Conservation (phyloP, 345 rosid species). For the Anacardium occidentale region DNA sequence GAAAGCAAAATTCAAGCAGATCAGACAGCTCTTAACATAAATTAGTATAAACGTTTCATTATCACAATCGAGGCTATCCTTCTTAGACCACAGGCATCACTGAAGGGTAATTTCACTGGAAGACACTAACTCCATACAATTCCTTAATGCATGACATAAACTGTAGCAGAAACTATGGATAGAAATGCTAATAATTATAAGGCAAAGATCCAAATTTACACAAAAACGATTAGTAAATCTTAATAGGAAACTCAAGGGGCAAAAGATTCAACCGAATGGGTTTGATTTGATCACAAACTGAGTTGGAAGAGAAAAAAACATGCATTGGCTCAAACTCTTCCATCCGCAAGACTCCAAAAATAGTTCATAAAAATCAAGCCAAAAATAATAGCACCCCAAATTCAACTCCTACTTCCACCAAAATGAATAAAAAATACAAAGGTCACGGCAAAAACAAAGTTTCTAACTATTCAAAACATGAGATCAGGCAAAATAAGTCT, state of each 20-base stretch:
- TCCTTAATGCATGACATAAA: not conserved
- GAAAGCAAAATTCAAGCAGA: not conserved
- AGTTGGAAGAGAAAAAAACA: not conserved
- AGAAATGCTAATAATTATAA: not conserved
- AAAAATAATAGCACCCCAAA: not conserved
- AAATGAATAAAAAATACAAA: not conserved
- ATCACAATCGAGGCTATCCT: constrained; percentile 5
- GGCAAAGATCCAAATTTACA: not conserved
- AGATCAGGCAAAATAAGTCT: constrained; percentile 20
- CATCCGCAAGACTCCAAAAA: not conserved
- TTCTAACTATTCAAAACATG: constrained; percentile 2
- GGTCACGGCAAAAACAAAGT: not conserved
- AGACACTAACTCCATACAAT: not conserved
- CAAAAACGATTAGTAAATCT: not conserved
- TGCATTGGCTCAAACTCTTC: not conserved
- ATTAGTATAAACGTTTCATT: not conserved
- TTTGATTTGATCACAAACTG: constrained; percentile 4
- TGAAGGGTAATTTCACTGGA: not conserved
- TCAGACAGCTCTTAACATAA: not conserved
- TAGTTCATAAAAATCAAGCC: not conserved
- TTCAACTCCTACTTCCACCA: not conserved
- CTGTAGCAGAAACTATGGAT: not conserved
- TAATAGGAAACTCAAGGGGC: not conserved
- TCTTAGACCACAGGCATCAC: not conserved
- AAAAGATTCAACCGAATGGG: not conserved